These are phyloP conservation scores for Neoascochyta sp. DNA, from an alignment of 2,329 filamentous ascomycete species.

Conservation along the genomic window DNA sequence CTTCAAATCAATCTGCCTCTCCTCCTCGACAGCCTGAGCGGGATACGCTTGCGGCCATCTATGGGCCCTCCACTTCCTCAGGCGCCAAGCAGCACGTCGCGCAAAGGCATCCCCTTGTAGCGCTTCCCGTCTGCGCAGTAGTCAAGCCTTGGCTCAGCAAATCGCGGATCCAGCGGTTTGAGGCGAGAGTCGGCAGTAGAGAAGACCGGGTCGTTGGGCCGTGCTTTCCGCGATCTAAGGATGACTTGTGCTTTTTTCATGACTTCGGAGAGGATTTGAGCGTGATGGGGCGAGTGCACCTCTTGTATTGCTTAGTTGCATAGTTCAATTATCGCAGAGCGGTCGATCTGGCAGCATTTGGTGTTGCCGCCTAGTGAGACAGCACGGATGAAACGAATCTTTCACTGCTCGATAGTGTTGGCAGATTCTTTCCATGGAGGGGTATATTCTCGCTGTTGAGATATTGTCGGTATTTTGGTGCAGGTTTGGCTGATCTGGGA, in stretches of 20 bases:
- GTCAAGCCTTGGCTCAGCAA: slow-evolving; percentile 13
- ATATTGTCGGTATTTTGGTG: too few species aligned
- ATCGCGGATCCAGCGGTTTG: slow-evolving; percentile 12
- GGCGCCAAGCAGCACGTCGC: slow-evolving; percentile 4
- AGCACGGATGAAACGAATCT: not conserved
- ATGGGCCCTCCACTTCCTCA: slow-evolving; percentile 16
- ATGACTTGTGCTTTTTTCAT: slow-evolving; percentile 8
- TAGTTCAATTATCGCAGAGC: slow-evolving; percentile 7
- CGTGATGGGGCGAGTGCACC: slow-evolving; percentile 1
- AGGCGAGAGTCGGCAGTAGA: slow-evolving; percentile 1
- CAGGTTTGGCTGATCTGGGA: too few species aligned
- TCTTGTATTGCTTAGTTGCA: slow-evolving; percentile 7
- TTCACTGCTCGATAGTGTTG: not conserved
- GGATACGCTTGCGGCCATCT: slow-evolving; percentile 14
- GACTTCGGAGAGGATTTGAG: slow-evolving; percentile 5
- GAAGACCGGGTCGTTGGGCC: slow-evolving; percentile 9
- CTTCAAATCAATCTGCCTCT: too few species aligned
- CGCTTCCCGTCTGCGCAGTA: slow-evolving; percentile 1
- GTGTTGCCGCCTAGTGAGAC: not conserved
- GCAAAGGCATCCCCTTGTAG: not conserved
- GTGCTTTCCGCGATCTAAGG: slow-evolving; percentile 3
- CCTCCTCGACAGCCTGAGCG: slow-evolving; percentile 5
- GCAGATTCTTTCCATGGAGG: too few species aligned
- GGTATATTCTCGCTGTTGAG: too few species aligned
- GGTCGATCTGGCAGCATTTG: slow-evolving; percentile 4